Evolutionary conservation across 2,329 filamentous ascomycete species (phyloP).

Genomic region (Drechslera avenae): DNA sequence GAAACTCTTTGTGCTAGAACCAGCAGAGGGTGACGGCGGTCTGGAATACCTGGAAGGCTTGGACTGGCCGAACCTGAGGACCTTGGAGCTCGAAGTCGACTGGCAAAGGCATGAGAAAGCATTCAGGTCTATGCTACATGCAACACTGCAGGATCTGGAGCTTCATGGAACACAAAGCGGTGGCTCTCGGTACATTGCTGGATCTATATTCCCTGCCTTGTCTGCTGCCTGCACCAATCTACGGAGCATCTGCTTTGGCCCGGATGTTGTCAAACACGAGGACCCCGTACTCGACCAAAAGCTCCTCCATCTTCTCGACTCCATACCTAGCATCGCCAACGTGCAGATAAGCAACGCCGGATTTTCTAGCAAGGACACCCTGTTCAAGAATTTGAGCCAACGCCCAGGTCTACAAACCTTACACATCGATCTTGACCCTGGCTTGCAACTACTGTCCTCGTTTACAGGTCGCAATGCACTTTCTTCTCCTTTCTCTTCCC

Average conservation of each 20-base stretch:
- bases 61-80: conserved; percentile 37
- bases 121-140: conserved; percentile 31
- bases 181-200: conserved; percentile 28
- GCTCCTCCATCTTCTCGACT: conserved; percentile 28
- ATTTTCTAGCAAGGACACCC: conserved; percentile 30
- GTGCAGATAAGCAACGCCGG: conserved; percentile 33
- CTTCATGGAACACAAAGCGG: conserved; percentile 33
- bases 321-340: conserved; percentile 23
- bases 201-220: conserved; percentile 29
- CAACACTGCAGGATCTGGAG: conserved; percentile 32
- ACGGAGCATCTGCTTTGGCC: conserved; percentile 34
- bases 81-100: conserved; percentile 38
- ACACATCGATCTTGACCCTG: conserved; percentile 43
- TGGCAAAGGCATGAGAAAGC: conserved; percentile 26
- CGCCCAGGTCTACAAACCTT: conserved; percentile 30
- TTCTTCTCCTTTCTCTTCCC: conserved; percentile 24
- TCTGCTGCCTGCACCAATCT: conserved; percentile 28
- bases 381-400: conserved; percentile 37
- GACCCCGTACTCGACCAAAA: conserved; percentile 30
- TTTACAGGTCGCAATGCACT: conserved; percentile 24
- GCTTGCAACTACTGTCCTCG: conserved; percentile 27
- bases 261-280: conserved; percentile 22
- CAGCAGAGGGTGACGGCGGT: conserved; percentile 17
- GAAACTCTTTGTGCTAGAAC: conserved; percentile 29
- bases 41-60: conserved; percentile 34